These are phyloP conservation scores for Cordyceps tenuipes DNA, from an alignment of 2,329 filamentous ascomycete species.

Conservation along the genomic window DNA sequence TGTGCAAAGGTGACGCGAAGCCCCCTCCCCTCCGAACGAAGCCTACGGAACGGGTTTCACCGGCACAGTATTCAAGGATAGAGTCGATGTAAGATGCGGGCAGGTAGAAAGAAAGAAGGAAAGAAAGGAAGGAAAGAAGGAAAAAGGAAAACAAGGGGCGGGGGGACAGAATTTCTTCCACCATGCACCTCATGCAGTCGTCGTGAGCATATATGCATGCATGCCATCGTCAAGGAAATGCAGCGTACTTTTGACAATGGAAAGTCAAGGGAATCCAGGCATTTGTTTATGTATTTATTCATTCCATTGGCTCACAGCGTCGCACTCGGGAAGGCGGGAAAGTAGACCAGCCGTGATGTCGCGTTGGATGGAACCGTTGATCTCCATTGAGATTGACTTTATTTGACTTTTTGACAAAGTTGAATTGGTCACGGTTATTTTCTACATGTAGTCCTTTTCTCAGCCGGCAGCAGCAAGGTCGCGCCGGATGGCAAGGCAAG, in stretches of 20 bases:
- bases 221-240: neutral
- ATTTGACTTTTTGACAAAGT: neutral
- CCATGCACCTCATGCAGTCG: too few species aligned
- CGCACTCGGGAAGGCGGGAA: neutral
- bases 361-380: neutral
- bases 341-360: neutral
- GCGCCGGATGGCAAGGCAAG: neutral
- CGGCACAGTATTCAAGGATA: neutral
- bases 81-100: neutral
- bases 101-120: neutral
- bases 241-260: neutral
- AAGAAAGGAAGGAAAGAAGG: too few species aligned
- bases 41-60: neutral
- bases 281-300: too few species aligned
- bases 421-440: neutral
- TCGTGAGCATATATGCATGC: too few species aligned
- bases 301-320: neutral
- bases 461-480: neutral
- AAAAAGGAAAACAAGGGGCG: too few species aligned
- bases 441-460: neutral
- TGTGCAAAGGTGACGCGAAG: neutral
- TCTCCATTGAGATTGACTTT: neutral
- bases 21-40: neutral
- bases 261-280: neutral
- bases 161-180: neutral